Evolutionary conservation across 1,284 basidiomycete genomes (phyloP).

Genomic region (Rugosomyces carneus): DNA sequence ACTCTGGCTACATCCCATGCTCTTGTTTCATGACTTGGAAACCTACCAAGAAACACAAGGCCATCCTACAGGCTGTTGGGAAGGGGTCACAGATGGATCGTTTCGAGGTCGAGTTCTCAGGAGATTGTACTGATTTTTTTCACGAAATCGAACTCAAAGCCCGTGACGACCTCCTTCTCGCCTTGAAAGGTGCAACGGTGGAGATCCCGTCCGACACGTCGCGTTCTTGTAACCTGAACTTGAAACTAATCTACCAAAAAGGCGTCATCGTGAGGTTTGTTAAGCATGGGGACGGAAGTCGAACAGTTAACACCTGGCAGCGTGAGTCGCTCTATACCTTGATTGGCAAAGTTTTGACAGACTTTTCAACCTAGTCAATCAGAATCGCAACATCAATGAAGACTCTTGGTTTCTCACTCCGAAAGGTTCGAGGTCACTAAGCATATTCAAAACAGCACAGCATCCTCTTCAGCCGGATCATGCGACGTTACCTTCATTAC

Average conservation of each 20-base stretch:
- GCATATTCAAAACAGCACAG: neutral
- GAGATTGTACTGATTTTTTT: slow-evolving; percentile 25
- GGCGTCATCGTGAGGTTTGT: slow-evolving; percentile 35
- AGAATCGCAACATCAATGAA: slow-evolving; percentile 4
- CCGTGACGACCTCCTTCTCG: slow-evolving; percentile 33
- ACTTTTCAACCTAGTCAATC: slow-evolving; percentile 4
- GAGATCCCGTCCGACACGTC: slow-evolving; percentile 21
- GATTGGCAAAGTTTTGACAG: neutral
- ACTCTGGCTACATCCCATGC: slow-evolving; percentile 32
- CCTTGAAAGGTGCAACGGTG: slow-evolving; percentile 35
- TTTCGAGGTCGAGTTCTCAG: slow-evolving; percentile 34
- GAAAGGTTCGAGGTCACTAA: neutral
- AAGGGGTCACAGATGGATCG: slow-evolving; percentile 17
- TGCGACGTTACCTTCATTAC: neutral
- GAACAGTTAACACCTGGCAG: slow-evolving; percentile 33
- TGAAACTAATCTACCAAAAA: slow-evolving; percentile 31
- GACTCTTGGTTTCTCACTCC: slow-evolving; percentile 22
- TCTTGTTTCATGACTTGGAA: slow-evolving; percentile 40
- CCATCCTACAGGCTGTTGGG: slow-evolving; percentile 14
- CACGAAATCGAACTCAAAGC: slow-evolving; percentile 28
- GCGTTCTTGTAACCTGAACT: slow-evolving; percentile 26
- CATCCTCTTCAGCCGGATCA: neutral
- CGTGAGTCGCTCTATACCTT: slow-evolving; percentile 22
- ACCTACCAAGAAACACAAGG: slow-evolving; percentile 20
- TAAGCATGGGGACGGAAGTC: slow-evolving; percentile 16